phyloP scores from a whole-genome alignment of 352 stramenopile species.

The Pythium rishiriense region DNA sequence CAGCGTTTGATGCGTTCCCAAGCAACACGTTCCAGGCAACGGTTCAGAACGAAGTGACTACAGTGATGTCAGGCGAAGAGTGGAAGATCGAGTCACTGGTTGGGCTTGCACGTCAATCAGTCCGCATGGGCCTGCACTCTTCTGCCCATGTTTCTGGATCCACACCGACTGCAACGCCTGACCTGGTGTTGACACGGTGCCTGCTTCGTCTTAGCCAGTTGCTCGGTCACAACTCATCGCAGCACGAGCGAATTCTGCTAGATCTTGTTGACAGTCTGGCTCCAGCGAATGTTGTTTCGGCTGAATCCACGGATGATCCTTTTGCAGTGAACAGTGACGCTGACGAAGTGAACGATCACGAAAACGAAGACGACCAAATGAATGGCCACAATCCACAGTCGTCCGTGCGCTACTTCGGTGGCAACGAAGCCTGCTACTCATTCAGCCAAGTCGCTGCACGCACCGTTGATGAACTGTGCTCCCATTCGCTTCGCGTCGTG shows the following conservation, averaged over 20 bases:
- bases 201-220: constrained; percentile 64
- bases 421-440: constrained; percentile 56
- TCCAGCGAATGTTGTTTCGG: constrained; percentile 37
- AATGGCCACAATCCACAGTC: constrained; percentile 11
- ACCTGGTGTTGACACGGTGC: constrained; percentile 51
- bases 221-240: constrained; percentile 42
- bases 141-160: neutral
- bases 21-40: constrained; percentile 61
- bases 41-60: constrained; percentile 58
- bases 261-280: constrained; percentile 61
- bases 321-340: constrained; percentile 30
- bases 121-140: constrained; percentile 42
- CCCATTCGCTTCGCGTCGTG: constrained; percentile 59
- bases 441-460: constrained; percentile 59
- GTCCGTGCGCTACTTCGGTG: constrained; percentile 38
- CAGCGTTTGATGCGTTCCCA: constrained; percentile 63
- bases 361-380: constrained; percentile 43
- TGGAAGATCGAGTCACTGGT: constrained; percentile 76
- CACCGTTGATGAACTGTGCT: constrained; percentile 67
- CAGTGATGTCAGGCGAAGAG: constrained; percentile 42
- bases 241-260: constrained; percentile 56
- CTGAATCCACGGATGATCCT: constrained; percentile 22
- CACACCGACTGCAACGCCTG: constrained; percentile 13
- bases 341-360: constrained; percentile 32
- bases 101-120: constrained; percentile 59